Evolutionary conservation across 768 basidiomycete genomes (phyloP), one percentile per base, ranked within the genome.

Genomic region (Tricholoma saponaceum): DNA sequence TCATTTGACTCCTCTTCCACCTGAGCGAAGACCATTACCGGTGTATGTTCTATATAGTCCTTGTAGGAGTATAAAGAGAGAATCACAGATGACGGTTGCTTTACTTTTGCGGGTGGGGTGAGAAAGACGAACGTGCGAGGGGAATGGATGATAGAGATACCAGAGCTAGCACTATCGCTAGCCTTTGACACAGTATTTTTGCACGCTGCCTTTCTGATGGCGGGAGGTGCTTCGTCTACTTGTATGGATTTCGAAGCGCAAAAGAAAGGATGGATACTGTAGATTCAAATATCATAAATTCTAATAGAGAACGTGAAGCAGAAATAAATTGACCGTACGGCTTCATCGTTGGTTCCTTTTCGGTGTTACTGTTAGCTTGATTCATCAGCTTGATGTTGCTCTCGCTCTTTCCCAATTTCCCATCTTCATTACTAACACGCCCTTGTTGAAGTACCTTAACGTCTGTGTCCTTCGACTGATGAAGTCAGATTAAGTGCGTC

Each of bases 1-100:
- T 74, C 72, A 41, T 74, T 62, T 1, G 68, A 61, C 51, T 74
- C 73, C 2, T 65, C 65, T 39, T 67, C 70, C 35, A 70, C 63
- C 2, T 58, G 62, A 0, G 67, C 71, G 41, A 68, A 72, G 13
- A 72, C 69, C 18, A 70, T 46, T 18, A 55, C 61, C 0, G 69
- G 52, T 9, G 56, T 64, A 1, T 70, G 68, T 8, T 64, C 41
- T 8, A 39, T 50, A 43, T 69, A 71, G 37, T 69, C 68, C 49
- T 62, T 67, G 60, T 70, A 73, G 2, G 71, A 69, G 41, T 73
- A 74, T 2, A 56, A 28, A 10, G 67, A 67, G 20, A 67, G 59
- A 5, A 16, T 10, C 8, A 23, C 7, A 0, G 60, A 39, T 61
- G 53, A 41, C 26, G 60, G 5, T 33, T 20, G 8, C 47, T 35